These are phyloP conservation scores for Termitomyces bulborhizus DNA, from an alignment of 768 basidiomycete species.

Conservation along the genomic window DNA sequence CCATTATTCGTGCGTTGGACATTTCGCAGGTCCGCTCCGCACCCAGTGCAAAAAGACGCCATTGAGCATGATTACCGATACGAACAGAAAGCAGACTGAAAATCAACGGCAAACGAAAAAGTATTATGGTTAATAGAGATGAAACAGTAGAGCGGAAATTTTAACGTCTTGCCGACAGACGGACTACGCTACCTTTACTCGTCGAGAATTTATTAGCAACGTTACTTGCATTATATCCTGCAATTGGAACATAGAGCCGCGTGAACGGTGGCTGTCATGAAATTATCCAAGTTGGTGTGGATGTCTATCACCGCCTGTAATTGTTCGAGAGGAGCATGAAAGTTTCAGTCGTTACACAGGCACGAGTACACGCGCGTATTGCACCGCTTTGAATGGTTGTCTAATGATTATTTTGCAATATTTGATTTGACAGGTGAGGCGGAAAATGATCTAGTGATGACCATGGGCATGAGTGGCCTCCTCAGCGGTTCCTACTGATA, in stretches of 20 bases:
- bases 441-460: conserved; percentile 7
- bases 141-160: neutral
- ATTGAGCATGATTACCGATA: neutral
- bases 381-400: neutral
- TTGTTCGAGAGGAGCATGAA: neutral
- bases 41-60: neutral
- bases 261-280: neutral
- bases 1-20: neutral
- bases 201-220: neutral
- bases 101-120: neutral
- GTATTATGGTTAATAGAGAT: neutral
- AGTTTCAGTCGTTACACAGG: neutral
- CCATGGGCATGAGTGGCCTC: conserved; percentile 1
- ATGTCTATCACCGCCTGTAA: neutral
- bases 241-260: neutral
- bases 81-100: neutral
- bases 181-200: neutral
- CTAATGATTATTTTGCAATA: conserved; percentile 3
- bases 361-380: neutral
- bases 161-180: neutral
- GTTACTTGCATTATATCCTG: neutral
- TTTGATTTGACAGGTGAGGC: neutral
- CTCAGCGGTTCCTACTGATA: neutral
- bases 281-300: neutral
- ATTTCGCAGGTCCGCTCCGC: neutral